Conservation (phyloP, 2,329 filamentous ascomycete genomes). For the Fusarium graminum region DNA sequence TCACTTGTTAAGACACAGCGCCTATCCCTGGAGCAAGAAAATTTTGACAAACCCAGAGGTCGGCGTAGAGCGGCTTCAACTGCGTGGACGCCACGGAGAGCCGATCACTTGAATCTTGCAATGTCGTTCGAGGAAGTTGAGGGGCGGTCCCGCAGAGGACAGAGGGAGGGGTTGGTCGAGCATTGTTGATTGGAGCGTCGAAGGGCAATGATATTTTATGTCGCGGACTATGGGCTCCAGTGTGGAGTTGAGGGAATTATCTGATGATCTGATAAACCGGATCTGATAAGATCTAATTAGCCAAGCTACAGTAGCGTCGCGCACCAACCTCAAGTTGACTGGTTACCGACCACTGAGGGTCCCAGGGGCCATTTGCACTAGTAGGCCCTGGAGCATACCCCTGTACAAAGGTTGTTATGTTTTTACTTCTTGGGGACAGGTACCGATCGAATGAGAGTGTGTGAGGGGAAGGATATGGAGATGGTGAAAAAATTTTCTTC, state of each 20-base stretch:
- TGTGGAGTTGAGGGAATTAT: slow-evolving; percentile 61
- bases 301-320: slow-evolving; percentile 40
- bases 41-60: slow-evolving; percentile 24
- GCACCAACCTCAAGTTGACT: slow-evolving; percentile 41
- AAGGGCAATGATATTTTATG: slow-evolving; percentile 20
- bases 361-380: slow-evolving; percentile 32
- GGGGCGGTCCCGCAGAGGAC: slow-evolving; percentile 30
- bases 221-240: slow-evolving; percentile 27
- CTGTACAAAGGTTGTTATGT: slow-evolving; percentile 20
- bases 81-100: slow-evolving; percentile 32
- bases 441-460: slow-evolving; percentile 33
- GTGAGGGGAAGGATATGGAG: slow-evolving; percentile 11
- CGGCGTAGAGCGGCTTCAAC: slow-evolving; percentile 29
- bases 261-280: slow-evolving; percentile 69
- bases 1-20: slow-evolving; percentile 27
- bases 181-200: slow-evolving; percentile 34
- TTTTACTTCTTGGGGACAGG: slow-evolving; percentile 30
- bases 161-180: slow-evolving; percentile 12
- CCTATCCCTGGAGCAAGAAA: slow-evolving; percentile 27
- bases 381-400: slow-evolving; percentile 15
- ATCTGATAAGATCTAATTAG: slow-evolving; percentile 58
- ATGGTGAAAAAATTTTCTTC: slow-evolving; percentile 30
- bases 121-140: slow-evolving; percentile 30
- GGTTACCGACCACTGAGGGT: slow-evolving; percentile 38
- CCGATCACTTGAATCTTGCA: slow-evolving; percentile 34